Conservation (phyloP, 169 alveolate genomes). For the Toxoplasma gondii region DNA sequence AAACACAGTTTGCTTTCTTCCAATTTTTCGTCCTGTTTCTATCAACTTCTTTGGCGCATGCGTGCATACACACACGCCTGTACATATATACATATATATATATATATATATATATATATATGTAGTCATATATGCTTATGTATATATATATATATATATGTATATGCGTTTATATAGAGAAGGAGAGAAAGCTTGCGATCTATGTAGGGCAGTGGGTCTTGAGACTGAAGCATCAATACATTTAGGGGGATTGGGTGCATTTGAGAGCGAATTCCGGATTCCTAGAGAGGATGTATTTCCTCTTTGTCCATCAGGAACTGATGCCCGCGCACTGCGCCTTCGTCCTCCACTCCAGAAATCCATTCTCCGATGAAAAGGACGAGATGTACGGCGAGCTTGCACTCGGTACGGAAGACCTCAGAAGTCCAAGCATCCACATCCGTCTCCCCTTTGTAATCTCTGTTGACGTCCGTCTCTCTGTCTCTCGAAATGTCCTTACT, state of each 20-base stretch:
- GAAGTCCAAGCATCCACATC: neutral
- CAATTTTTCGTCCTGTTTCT: neutral
- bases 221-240: no score
- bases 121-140: no score
- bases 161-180: neutral
- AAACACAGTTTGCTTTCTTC: no score
- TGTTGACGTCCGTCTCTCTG: neutral
- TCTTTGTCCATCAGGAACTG: constrained; percentile 76
- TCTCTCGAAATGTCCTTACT: neutral
- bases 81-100: no score
- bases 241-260: no score
- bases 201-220: no score
- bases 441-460: neutral
- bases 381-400: constrained; percentile 90
- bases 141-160: no score
- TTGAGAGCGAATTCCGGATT: neutral
- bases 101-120: no score
- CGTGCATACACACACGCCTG: neutral
- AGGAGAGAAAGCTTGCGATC: no score
- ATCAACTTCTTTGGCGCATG: no score
- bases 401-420: constrained; percentile 73
- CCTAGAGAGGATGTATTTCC: no score
- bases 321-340: constrained; percentile 90
- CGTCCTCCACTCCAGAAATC: constrained; percentile 91
- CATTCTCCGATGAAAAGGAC: constrained; percentile 79